Evolutionary conservation across 2,329 filamentous ascomycete genomes (phyloP), one percentile per base, ranked within the genome.

Genomic region (Lizonia empirigonia): DNA sequence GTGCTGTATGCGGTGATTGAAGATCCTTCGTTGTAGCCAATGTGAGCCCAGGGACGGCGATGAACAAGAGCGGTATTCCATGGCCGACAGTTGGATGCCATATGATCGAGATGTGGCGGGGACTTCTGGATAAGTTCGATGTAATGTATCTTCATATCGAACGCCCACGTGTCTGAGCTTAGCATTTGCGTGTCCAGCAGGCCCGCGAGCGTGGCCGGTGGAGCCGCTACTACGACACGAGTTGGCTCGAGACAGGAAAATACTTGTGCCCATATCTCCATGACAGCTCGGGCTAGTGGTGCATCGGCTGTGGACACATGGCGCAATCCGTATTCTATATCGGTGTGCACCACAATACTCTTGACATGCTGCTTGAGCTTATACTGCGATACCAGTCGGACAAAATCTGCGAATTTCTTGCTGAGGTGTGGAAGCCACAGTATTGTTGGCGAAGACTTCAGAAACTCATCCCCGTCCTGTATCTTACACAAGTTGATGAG

Each of bases 1-100:
- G 83, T 85, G 37, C 81, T 81, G 72, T 90, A 92, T 5, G 84
- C 86, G 50, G 80, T 80, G n/a, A 88, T 80, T 4, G 85, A 90
- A 0, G 87, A 90, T 7, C 88, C 87, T 73, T 93, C 89, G 67
- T 92, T 92, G 57, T 91, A 82, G 2, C 82, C 75, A 0, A 91
- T 63, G 15, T 82, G 79, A 0, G 78, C 79, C 89, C 89, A 92
- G 2, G 81, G 81, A 1, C 82, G 79, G n/a, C 82, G 74, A 20
- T 78, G 78, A 35, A 90, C 80, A 0, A 90, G 71, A 19, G 64
- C 44, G 0, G 53, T 50, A 15, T 62, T 44, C 55, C 62, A 62
- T 6, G 61, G 56, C 5, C 64, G 59, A 29, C 59, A 60, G 7
- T 44, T 32, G 9, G 37, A 47, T 7, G 49, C 33, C 29, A 42